Evolutionary conservation across 1,284 basidiomycete genomes (phyloP), one percentile per base, ranked within the genome.

Genomic region (Puccinia novopanici): DNA sequence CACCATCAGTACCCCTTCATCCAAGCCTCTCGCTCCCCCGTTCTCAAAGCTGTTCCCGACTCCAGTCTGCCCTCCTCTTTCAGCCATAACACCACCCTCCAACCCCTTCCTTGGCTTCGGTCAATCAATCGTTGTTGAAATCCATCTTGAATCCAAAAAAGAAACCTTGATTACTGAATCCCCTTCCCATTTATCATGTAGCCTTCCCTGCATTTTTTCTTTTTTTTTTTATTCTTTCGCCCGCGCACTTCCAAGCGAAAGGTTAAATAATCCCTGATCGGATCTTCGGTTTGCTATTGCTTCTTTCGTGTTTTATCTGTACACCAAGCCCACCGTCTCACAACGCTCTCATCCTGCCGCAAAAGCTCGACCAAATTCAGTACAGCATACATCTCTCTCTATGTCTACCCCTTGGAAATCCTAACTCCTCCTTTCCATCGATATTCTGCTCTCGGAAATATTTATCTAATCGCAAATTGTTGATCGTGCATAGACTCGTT

Each of bases 1-100:
- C 15, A 52, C 48, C 27, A 77, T 77, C 27, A 77, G 48, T 30
- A 77, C 75, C 75, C 75, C 0, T 55, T 77, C 61, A 77, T 77
- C n/a, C 61, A 77, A 77, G 59, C 61, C 24, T 65, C 75, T 40
- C 50, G 61, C 63, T 77, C 75, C 10, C 75, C 75, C 17, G 37
- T 68, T 9, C 50, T 77, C 27, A 77, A 77, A 50, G 57, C 59
- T 2, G 61, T 68, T 3, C 61, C 63, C 19, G 75, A 77, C 30
- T 52, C 63, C 9, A 74, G 72, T 22, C 57, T 61, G 3, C 37
- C 37, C n/a, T 52, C 22, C 17, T 74, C 72, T 3, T 42, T 61
- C 40, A 74, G 24, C 30, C 34, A 74, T 37, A 59, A 54, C 54
- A 59, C 3, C 5, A 42, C 34, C n/a, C 57, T 74, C 22, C 34